phyloP scores from a whole-genome alignment of 257 asterid genomes.

The Solanum microdontum region DNA sequence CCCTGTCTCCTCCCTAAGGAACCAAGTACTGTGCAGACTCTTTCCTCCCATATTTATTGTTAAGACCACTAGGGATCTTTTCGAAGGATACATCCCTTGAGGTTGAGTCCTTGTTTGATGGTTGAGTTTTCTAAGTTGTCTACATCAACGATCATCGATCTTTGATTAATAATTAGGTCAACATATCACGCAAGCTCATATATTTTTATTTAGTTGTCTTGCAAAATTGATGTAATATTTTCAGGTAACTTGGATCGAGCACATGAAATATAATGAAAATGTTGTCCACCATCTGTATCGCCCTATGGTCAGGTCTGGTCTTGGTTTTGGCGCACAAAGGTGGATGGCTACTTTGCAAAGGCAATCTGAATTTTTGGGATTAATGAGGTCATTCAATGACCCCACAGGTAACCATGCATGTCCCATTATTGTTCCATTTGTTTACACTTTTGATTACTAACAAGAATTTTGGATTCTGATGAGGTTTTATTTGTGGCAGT shows the following conservation, averaged over 20 bases:
- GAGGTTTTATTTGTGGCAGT: not conserved
- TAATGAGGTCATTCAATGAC: not conserved
- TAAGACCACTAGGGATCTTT: too few relatives aligned
- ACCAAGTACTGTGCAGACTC: not conserved
- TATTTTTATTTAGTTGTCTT: not conserved
- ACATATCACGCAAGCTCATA: not conserved
- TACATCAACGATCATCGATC: not conserved
- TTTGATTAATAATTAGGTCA: not conserved
- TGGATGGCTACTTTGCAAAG: not conserved
- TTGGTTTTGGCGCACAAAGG: not conserved
- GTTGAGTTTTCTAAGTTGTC: not conserved
- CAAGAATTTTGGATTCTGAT: not conserved
- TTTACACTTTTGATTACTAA: not conserved
- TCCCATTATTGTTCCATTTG: not conserved
- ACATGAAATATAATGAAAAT: not conserved
- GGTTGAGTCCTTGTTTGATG: not conserved
- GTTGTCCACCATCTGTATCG: not conserved
- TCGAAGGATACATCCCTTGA: not conserved
- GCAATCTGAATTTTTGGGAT: not conserved
- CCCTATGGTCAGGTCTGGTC: not conserved
- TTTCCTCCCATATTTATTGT: too few relatives aligned
- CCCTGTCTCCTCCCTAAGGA: not conserved
- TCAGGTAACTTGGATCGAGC: not conserved
- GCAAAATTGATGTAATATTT: not conserved
- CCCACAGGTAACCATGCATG: not conserved